Evolutionary conservation across 805 yeast species (phyloP), one percentile per base, ranked within the genome.

Genomic region (Schwanniomyces sp.): DNA sequence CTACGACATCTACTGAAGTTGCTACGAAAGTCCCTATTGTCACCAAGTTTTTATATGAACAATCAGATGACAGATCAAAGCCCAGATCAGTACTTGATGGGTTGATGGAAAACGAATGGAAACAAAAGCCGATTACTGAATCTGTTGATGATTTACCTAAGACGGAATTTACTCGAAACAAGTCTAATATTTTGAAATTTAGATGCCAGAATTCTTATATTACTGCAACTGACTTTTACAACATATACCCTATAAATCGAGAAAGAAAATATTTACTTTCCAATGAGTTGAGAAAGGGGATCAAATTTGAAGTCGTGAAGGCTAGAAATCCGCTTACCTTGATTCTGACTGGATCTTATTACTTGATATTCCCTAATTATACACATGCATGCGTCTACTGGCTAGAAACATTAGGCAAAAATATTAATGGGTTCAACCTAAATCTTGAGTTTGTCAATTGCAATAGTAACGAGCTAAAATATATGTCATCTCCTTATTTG

Each of bases 321-420:
- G 78, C 79, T 10, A 61, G 91, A 44, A 68, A 76, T 50, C 78
- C 81, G 0, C 43, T 59, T 2, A 74, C 67, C 14, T 58, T 85
- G 21, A 52, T 64, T 34, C 74, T 78, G 26, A 64, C 72, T 49
- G 77, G 79, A 37, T 71, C 75, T 4, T 82, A 81, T 59, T 85
- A 77, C 58, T 61, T 86, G 30, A 58, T 80, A 6, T 86, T 86
- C 56, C 67, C 69, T 4, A 62, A 67, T 34, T 58, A 62, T 34
- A 67, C 70, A 24, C 76, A 74, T 16, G 88, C 90, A 0, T 69
- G 79, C 17, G 69, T 70, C 3, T 85, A 77, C 59, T 72, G 69
- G 61, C 57, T 70, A 17, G 87, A 82, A 52, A 78, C 85, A 0
- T 48, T 59, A 10, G 73, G 75, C 7, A 74, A 77, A 45, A 66